phyloP scores from a whole-genome alignment of 148 eudicot species.

The Dianthus caryophyllus region DNA sequence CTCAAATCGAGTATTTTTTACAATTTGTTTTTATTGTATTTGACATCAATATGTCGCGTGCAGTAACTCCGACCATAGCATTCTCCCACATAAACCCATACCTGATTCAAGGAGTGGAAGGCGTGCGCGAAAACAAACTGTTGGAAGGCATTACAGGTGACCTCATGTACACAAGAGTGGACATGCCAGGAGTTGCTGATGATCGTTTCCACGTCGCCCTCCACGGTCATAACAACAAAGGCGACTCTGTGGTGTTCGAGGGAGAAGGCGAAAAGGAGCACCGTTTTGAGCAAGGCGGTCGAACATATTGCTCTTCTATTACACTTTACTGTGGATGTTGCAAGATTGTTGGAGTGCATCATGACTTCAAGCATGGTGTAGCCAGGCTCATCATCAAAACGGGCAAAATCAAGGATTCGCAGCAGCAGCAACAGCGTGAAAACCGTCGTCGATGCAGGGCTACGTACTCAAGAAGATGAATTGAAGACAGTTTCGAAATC shows the following conservation, averaged over 20 bases:
- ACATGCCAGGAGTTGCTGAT: slow-evolving; percentile 9
- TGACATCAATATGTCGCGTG: background rate
- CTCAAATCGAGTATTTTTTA: too few relatives aligned
- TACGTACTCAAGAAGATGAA: background rate
- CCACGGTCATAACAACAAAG: background rate
- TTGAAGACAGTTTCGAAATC: background rate
- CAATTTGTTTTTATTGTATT: too few relatives aligned
- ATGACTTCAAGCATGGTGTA: slow-evolving; percentile 3
- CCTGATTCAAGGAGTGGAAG: slow-evolving; percentile 9
- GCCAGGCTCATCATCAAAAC: background rate
- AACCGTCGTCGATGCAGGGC: too few relatives aligned
- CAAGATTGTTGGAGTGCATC: background rate
- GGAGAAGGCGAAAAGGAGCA: slow-evolving; percentile 12
- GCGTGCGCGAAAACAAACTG: slow-evolving; percentile 1
- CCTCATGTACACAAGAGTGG: slow-evolving; percentile 6
- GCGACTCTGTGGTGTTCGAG: background rate
- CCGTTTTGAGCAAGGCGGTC: slow-evolving; percentile 7
- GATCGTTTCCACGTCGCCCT: background rate
- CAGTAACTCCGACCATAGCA: slow-evolving; percentile 5
- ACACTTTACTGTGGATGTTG: slow-evolving; percentile 5
- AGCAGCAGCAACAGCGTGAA: too few relatives aligned
- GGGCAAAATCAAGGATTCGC: background rate
- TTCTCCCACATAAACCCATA: slow-evolving; percentile 15
- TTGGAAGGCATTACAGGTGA: background rate
- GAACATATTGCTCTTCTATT: background rate